phyloP scores from a whole-genome alignment of 1,139 yeast genomes.

The Lodderomyces jiufengensis region DNA sequence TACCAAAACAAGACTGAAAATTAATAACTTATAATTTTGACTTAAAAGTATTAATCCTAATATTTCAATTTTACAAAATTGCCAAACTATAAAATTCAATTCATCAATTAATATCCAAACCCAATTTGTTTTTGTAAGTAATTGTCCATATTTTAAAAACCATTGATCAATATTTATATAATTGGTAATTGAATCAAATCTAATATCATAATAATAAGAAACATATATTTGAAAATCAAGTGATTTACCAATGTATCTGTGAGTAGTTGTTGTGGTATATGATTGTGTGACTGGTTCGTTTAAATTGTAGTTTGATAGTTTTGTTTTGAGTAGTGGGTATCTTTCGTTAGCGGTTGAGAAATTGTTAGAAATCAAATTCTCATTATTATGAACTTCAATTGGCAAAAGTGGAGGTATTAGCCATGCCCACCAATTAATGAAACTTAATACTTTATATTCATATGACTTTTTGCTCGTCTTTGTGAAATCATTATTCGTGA shows the following conservation, averaged over 20 bases:
- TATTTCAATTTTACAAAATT: constrained; percentile 7
- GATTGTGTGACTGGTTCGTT: neutral
- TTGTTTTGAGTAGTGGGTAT: constrained; percentile 12
- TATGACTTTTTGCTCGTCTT: no score
- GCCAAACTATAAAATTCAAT: constrained; percentile 12
- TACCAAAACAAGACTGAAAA: constrained; percentile 5
- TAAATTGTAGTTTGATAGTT: constrained; percentile 11
- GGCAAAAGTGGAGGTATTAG: constrained; percentile 22
- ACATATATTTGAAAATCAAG: constrained; percentile 19
- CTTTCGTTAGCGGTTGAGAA: constrained; percentile 9
- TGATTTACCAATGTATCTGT: neutral
- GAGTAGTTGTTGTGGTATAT: constrained; percentile 1
- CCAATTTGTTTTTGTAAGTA: constrained; percentile 10
- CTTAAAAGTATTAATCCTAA: neutral
- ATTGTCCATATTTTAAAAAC: constrained; percentile 14
- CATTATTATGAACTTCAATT: constrained; percentile 7
- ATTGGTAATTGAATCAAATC: constrained; percentile 7
- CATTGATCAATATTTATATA: constrained; percentile 13
- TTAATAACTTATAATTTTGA: no score
- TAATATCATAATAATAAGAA: constrained; percentile 19
- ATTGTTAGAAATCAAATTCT: no score
- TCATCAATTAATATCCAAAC: constrained; percentile 12
- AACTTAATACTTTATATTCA: no score
- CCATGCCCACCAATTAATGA: constrained; percentile 23
- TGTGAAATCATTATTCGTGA: no score